Base-by-base conservation (phyloP, 176 grass and related monocot species). In the Eragrostis nindensis region DNA sequence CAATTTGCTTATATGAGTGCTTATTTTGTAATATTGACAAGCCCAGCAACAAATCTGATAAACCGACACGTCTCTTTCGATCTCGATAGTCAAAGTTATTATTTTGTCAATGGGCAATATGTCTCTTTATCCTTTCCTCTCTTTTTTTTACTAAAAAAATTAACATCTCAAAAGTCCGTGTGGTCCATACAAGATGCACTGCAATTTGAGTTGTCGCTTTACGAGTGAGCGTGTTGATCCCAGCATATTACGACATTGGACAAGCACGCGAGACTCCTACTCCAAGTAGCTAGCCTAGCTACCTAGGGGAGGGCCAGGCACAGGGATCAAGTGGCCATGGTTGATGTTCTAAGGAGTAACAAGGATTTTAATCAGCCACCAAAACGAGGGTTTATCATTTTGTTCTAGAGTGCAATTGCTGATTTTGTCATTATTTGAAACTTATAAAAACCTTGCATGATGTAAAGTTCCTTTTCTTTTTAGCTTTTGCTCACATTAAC, bases 281-380 rank as follows among this genome's bases (percentile, higher is more conserved):
- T 73, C 49, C 49, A 73, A 53, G 29, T 73, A 55, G 48, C 49
- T 73, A 55, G 48, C 49, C 71, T 72, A 53, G 70, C 25, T 73
- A 32, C 26, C 70, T 73, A 36, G 32, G 32, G 32, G 2, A 36
- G 32, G 4, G 32, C 1, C 32, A 36, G 1, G 32, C 32, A 36
- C 18, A n/a, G n/a, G 1, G 49, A 39, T 73, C 48, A 73, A 55
- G 50, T 57, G 71, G 19, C 63, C 9, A 42, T 40, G 29, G 29
- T 55, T 73, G 71, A 17, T 41, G 19, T 24, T 55, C 5, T 8
- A 3, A 21, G n/a, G 30, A 36, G 16, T 49, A 72, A 52, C 29
- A 32, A 32, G 29, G 32, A 36, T 72, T 52, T 29, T 53, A 5
- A 55, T 72, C 27, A 17, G 5, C n/a, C 53, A 0, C 8, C n/a